Evolutionary conservation across 208 protist species (phyloP).

Genomic region (Zelonia costaricensis): DNA sequence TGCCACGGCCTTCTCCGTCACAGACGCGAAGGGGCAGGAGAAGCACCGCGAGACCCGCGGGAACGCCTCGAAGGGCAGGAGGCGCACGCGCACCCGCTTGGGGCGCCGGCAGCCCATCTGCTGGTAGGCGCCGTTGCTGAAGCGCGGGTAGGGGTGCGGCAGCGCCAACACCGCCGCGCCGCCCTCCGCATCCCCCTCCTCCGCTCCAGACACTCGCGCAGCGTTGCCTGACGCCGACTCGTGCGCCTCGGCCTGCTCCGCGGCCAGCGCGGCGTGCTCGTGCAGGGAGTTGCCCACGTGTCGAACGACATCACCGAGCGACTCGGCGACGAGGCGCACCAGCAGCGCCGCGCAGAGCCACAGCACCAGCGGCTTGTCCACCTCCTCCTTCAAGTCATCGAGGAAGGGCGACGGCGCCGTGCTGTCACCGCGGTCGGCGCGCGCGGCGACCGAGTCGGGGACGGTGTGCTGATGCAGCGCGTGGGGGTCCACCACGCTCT

Average conservation of each 20-base stretch:
- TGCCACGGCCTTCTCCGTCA: constrained; percentile 42
- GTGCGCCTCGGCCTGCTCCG: constrained; percentile 32
- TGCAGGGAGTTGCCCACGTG: constrained; percentile 68
- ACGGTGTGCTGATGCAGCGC: neutral
- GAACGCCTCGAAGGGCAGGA: constrained; percentile 84
- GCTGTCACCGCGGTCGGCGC: neutral
- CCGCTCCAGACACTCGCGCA: neutral
- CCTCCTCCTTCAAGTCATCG: constrained; percentile 27
- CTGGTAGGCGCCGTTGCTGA: constrained; percentile 46
- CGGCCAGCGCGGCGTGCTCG: constrained; percentile 63
- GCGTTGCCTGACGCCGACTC: neutral
- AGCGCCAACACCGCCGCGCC: neutral
- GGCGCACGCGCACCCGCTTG: constrained; percentile 59
- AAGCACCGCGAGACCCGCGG: constrained; percentile 55
- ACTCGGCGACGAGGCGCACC: constrained; percentile 72
- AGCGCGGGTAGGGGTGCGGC: constrained; percentile 25
- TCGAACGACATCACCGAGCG: constrained; percentile 72
- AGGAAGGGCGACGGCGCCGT: constrained; percentile 10
- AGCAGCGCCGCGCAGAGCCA: constrained; percentile 75
- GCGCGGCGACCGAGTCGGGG: neutral
- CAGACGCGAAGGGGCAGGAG: constrained; percentile 46
- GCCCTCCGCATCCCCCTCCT: neutral
- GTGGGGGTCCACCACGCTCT: neutral
- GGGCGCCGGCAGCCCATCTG: constrained; percentile 47
- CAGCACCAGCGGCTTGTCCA: constrained; percentile 48